Conservation (phyloP, 805 yeast species). For the Kodamaea jinghongensis region DNA sequence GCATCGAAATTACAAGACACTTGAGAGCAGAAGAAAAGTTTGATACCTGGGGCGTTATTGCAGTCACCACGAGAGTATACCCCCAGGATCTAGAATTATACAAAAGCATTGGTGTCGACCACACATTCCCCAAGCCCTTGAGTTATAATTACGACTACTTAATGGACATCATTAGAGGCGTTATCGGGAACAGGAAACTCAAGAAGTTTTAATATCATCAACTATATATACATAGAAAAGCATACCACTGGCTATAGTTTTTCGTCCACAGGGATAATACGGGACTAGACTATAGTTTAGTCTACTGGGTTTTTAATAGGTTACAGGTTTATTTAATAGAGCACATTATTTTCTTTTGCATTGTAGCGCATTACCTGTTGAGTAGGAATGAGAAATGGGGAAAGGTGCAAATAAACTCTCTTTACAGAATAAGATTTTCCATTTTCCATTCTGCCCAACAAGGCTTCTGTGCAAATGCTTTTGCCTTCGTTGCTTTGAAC, state of each 20-base stretch:
- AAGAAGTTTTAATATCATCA: too few species aligned
- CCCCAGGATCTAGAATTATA: slow-evolving; percentile 29
- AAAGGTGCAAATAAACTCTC: neutral
- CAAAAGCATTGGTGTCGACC: slow-evolving; percentile 37
- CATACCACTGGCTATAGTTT: too few species aligned
- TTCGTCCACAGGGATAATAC: too few species aligned
- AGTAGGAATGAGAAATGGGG: too few species aligned
- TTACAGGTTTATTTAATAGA: too few species aligned
- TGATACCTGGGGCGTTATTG: slow-evolving; percentile 31
- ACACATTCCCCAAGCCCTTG: slow-evolving; percentile 42
- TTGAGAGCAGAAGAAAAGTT: slow-evolving; percentile 10
- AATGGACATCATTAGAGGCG: slow-evolving; percentile 17
- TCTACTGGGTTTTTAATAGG: too few species aligned
- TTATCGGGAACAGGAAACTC: slow-evolving; percentile 9
- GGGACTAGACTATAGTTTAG: too few species aligned
- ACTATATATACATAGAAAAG: too few species aligned
- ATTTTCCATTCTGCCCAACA: neutral
- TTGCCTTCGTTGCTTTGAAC: neutral
- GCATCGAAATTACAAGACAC: slow-evolving; percentile 33
- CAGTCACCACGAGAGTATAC: slow-evolving; percentile 37
- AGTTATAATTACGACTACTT: slow-evolving; percentile 18
- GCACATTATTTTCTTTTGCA: too few species aligned
- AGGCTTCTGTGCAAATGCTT: too few species aligned
- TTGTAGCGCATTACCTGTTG: too few species aligned
- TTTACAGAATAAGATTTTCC: neutral